Evolutionary conservation across 345 rosid genomes (phyloP), one percentile per base, ranked within the genome.

Genomic region (Sisymbrium altissimum): DNA sequence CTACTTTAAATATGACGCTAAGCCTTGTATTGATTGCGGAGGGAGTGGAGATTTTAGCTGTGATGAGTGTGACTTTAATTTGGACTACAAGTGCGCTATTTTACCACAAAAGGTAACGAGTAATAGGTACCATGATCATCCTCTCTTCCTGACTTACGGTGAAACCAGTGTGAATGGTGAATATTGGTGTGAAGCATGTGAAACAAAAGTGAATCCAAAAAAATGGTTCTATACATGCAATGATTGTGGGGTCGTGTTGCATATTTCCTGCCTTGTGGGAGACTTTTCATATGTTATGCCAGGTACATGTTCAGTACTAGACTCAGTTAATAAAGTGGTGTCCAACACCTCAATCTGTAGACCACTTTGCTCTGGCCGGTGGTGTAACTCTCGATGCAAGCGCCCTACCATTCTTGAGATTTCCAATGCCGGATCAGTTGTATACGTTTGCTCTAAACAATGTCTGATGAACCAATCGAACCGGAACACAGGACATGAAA

Each of bases 141-240:
- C 70, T 48, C 32, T 66, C 12, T 49, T 14, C 9, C 13, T 66
- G 32, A 35, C 19, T n/a, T 35, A 7, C 7, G 71, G 71, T 35
- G 71, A 50, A 2, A 13, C 0, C 0, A 1, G 4, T 21, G 32
- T 19, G 39, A 3, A 14, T 17, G 44, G 21, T 0, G 0, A 19
- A 2, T 50, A 50, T 19, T 66, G 59, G 59, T 66, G 70, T 7
- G 70, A 66, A 1, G 58, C 54, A 8, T 66, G 71, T 35, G 71
- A 66, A 50, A 19, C 18, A 1, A 50, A 32, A 12, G 8, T 66
- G 25, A 2, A 50, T 3, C 60, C 71, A 36, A 38, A 9, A 2
- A 38, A 11, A 45, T 4, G 53, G 55, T 45, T 27, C 52, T 64
- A 64, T 33, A 15, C 69, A 64, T 64, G 69, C 35, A 12, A 36